Conservation (phyloP, 139 green algal genomes). For the Micromonas commoda region DNA sequence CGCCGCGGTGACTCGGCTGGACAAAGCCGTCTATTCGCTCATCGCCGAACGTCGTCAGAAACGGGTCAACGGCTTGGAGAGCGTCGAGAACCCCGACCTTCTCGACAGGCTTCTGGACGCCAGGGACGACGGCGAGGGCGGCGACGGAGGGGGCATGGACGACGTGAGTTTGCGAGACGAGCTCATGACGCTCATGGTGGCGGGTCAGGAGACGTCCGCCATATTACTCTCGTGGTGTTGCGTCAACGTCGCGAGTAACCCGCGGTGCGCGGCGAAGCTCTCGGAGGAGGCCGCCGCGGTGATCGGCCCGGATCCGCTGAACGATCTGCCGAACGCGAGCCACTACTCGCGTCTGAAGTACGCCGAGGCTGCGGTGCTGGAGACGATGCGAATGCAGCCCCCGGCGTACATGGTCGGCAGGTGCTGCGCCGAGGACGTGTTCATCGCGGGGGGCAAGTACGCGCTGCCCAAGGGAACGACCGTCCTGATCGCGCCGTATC, state of each 20-base stretch:
- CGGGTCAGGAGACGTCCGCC: slow-evolving; percentile 77
- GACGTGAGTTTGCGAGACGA: slow-evolving; percentile 67
- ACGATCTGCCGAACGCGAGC: not conserved
- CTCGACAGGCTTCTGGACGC: slow-evolving; percentile 60
- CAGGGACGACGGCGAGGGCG: slow-evolving; percentile 44
- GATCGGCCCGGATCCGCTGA: not conserved
- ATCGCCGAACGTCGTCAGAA: slow-evolving; percentile 43
- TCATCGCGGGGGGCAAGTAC: slow-evolving; percentile 26
- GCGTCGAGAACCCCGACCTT: slow-evolving; percentile 56
- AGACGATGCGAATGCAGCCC: slow-evolving; percentile 71
- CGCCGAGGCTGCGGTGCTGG: slow-evolving; percentile 63
- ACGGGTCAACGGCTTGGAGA: no score
- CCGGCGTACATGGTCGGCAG: slow-evolving; percentile 83
- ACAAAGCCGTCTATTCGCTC: slow-evolving; percentile 68
- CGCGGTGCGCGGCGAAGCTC: slow-evolving; percentile 20
- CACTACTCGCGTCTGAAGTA: slow-evolving; percentile 13
- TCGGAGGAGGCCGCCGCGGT: slow-evolving; percentile 38
- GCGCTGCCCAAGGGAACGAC: slow-evolving; percentile 55
- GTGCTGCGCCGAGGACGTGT: slow-evolving; percentile 46
- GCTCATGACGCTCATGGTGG: slow-evolving; percentile 46
- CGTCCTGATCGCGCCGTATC: slow-evolving; percentile 63
- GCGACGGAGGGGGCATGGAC: slow-evolving; percentile 50
- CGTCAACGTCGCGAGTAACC: slow-evolving; percentile 62
- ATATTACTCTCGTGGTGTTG: slow-evolving; percentile 73
- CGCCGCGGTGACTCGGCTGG: slow-evolving; percentile 62